These are phyloP conservation scores for Ganoderma sinense DNA, from an alignment of 1,284 basidiomycete species.

Conservation along the genomic window DNA sequence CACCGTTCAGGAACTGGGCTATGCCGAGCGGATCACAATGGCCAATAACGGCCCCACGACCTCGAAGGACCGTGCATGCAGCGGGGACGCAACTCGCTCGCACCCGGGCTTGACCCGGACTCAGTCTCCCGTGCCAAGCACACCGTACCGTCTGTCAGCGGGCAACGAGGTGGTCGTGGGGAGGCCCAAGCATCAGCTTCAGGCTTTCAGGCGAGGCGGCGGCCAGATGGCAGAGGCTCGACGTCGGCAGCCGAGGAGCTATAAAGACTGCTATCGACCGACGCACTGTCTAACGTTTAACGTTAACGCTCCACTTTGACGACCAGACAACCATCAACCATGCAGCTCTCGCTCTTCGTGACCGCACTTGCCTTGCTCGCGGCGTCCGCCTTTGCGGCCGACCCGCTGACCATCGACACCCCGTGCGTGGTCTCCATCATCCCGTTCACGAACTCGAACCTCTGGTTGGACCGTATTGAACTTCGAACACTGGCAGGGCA, in stretches of 20 bases:
- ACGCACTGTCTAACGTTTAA: no score
- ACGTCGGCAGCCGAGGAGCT: not conserved
- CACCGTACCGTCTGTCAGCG: not conserved
- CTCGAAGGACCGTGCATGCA: not conserved
- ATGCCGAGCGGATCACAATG: not conserved
- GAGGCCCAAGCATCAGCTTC: not conserved
- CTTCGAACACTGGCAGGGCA: no score
- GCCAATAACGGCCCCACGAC: not conserved
- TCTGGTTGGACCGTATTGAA: no score
- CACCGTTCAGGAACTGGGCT: no score
- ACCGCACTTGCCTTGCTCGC: not conserved
- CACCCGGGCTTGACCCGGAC: not conserved
- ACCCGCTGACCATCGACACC: constrained; percentile 1
- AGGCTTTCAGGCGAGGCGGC: not conserved
- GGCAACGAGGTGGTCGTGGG: not conserved
- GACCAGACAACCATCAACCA: not conserved
- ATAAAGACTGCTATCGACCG: not conserved
- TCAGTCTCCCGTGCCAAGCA: not conserved
- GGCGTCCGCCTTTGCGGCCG: not conserved
- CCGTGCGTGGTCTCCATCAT: not conserved
- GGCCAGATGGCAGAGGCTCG: not conserved
- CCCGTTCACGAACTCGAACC: no score
- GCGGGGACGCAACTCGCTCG: not conserved
- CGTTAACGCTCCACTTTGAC: no score
- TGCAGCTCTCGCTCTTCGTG: not conserved